A percentile compares a stretch with the other conserved stretches of the same genome.
These are phyloP conservation scores for Exidia glandulosa DNA, from an alignment of 768 basidiomycete species.

Conservation along the genomic window DNA sequence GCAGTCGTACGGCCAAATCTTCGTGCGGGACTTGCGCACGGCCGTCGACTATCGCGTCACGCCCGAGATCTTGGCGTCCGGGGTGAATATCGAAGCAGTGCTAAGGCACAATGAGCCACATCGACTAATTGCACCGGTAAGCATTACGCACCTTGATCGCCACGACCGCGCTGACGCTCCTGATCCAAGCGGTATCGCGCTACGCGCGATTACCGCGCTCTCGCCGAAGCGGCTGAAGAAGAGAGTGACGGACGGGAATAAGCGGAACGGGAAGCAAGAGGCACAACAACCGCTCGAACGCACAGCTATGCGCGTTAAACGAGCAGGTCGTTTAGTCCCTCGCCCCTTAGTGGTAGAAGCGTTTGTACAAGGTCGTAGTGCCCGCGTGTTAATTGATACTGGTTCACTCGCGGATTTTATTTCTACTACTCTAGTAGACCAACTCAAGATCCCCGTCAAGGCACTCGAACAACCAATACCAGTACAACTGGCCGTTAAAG, in stretches of 20 bases:
- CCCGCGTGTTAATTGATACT: conserved; percentile 3
- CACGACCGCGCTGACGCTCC: too few species aligned
- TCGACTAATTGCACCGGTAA: too few species aligned
- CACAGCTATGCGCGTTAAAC: conserved; percentile 1
- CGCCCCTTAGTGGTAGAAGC: conserved; percentile 1
- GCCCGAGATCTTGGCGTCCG: too few species aligned
- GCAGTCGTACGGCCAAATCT: too few species aligned
- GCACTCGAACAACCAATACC: conserved; percentile 2
- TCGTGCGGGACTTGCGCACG: too few species aligned
- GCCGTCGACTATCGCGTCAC: too few species aligned
- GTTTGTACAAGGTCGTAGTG: not conserved
- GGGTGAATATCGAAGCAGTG: too few species aligned
- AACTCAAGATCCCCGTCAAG: not conserved
- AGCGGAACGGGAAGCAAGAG: not conserved
- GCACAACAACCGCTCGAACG: conserved; percentile 1
- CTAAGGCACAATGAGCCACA: too few species aligned
- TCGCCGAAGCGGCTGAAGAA: not conserved
- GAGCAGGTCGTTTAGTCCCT: conserved; percentile 3
- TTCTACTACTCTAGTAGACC: conserved; percentile 6
- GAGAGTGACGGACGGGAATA: not conserved
- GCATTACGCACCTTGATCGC: too few species aligned
- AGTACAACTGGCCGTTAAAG: conserved; percentile 6
- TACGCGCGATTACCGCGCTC: too few species aligned
- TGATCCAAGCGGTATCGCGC: too few species aligned
- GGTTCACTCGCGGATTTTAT: conserved; percentile 8